Conservation (phyloP, 305 asterid species). For the Solanum hybrid region DNA sequence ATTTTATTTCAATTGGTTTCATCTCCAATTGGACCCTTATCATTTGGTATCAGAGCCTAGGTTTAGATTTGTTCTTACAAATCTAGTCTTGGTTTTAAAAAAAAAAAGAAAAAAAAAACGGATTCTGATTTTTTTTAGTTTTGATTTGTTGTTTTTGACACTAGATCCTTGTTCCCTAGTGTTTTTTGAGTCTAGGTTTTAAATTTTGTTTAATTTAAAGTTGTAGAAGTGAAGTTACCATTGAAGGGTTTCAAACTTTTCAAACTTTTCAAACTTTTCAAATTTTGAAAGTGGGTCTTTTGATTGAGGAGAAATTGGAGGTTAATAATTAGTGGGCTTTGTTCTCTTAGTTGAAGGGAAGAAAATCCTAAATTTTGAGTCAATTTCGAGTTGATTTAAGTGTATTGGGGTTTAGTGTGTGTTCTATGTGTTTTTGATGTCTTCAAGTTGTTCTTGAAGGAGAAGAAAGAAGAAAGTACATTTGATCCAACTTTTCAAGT, state of each 20-base stretch:
- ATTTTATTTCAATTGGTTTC: too few relatives aligned
- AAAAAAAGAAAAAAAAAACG: too few relatives aligned
- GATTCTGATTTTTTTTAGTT: too few relatives aligned
- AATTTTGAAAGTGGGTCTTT: not conserved
- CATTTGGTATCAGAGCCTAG: too few relatives aligned
- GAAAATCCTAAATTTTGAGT: not conserved
- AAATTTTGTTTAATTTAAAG: not conserved
- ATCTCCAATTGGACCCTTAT: too few relatives aligned
- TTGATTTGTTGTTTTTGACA: not conserved
- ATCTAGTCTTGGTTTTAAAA: too few relatives aligned
- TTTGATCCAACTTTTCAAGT: too few relatives aligned
- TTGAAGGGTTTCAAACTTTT: not conserved
- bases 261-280: not conserved
- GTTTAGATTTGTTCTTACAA: too few relatives aligned
- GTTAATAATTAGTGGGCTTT: not conserved
- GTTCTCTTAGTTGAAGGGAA: not conserved
- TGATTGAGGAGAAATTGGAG: not conserved
- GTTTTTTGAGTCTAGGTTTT: not conserved
- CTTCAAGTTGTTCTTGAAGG: too few relatives aligned
- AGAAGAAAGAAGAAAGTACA: too few relatives aligned
- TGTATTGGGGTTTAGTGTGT: not conserved
- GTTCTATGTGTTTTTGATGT: not conserved
- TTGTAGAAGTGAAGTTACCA: not conserved
- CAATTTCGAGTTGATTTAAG: not conserved
- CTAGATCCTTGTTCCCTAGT: not conserved